Base-by-base conservation (phyloP, 495 filamentous ascomycete species). In the Copromyces sp. region DNA sequence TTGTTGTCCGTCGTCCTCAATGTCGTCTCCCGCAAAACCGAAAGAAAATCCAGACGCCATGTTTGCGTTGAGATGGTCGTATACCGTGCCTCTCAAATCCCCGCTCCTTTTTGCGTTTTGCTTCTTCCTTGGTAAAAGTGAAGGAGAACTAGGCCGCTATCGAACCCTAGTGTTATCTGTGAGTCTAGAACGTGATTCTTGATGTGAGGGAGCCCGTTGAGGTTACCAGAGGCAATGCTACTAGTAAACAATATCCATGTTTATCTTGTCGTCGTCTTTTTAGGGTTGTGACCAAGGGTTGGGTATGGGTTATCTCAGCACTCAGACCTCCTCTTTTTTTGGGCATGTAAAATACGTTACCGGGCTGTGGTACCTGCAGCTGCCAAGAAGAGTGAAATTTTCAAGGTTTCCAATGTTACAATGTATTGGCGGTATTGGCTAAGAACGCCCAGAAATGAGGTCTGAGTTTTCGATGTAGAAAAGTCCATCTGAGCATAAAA, bases 11-110 rank as follows among this genome's bases (percentile, higher is more conserved):
- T 87, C 87, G 20, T 88, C 84, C 73, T 94, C 92, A 83, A 94
- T 94, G 77, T 96, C 94, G 75, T 96, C 93, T 9, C 91, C 93
- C 1, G 87, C 87, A 79, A 97, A 96, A 40, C 89, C 90, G 76
- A 97, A 97, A 73, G 87, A 91, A 81, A 97, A 95, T 4, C 84
- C 73, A 69, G 69, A 47, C 39, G 73, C 68, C 74, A 74, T 73
- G 42, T 39, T 45, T 65, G 53, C 53, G 53, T 37, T 35, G 53
- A 29, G 29, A 9, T 65, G 12, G 6, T 35, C 53, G 53, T 61
- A 35, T 35, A 35, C 29, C 29, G 53, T 35, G 24, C 53, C 53
- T 16, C 14, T 32, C 1, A 35, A 61, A 61, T 5, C 53, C 24
- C 53, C 53, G 53, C 24, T 35, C 35, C 5, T 53, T 47, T 35